These are phyloP conservation scores for Saprolegnia parasitica DNA, from an alignment of 352 stramenopile genomes.

Conservation along the genomic window DNA sequence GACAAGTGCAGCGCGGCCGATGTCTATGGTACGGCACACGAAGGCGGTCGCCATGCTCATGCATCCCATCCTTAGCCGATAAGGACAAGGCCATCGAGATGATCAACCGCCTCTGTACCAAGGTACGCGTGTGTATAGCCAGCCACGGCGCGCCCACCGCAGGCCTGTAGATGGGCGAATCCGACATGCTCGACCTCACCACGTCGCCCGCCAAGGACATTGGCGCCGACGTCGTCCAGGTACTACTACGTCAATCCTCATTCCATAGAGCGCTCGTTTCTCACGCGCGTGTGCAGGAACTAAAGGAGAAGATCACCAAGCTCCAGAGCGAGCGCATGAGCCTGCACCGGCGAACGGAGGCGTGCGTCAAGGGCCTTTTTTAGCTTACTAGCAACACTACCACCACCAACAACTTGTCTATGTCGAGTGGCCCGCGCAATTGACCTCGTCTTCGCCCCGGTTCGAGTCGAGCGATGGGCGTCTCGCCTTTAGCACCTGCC, in stretches of 20 bases:
- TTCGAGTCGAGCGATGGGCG: no score
- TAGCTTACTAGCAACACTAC: background rate
- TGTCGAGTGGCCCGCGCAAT: no score
- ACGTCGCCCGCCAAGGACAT: conserved; percentile 64
- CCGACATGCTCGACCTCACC: conserved; percentile 85
- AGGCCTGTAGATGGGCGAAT: conserved; percentile 61
- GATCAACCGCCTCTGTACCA: conserved; percentile 81
- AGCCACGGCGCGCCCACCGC: background rate
- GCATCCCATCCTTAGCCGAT: conserved; percentile 45
- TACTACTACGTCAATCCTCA: background rate
- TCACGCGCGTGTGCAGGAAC: conserved; percentile 2
- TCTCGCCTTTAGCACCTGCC: no score
- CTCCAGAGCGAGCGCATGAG: conserved; percentile 24
- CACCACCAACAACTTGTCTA: background rate
- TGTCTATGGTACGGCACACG: conserved; percentile 50
- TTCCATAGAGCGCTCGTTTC: background rate
- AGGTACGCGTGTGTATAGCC: conserved; percentile 34
- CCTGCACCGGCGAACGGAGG: conserved; percentile 23
- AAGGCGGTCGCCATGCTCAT: background rate
- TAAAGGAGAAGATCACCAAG: conserved; percentile 25
- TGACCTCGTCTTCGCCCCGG: no score
- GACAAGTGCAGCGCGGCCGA: conserved; percentile 48
- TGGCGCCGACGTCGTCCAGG: conserved; percentile 22
- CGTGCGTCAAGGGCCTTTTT: conserved; percentile 29
- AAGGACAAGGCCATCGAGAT: conserved; percentile 85